Base-by-base conservation (phyloP, 129 eudicot species). In the Flaveria ramosissima region DNA sequence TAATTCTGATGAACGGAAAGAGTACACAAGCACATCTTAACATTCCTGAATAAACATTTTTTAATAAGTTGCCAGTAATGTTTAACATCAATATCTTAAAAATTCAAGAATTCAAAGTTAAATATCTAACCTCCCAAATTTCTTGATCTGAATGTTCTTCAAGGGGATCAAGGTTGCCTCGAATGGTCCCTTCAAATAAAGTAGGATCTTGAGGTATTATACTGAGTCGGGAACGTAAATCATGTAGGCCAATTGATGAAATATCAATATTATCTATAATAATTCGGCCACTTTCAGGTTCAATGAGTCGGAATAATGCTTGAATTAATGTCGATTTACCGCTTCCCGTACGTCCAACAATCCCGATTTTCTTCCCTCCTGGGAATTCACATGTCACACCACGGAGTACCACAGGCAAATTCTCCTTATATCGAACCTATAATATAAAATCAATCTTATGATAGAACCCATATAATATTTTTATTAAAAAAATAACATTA, bases 191-290 rank as follows among this genome's bases (percentile, higher is more conserved):
- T 86, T 93, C 98, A 79, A 90, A 93, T 60, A 93, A 77, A 27
- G 92, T 80, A 59, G 98, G 98, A 79, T 93, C 98, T 80, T 93
- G 98, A 19, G 98, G 98, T 72, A 93, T 93, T 69, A 93, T 93
- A 77, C 98, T 85, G 73, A 93, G 82, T 53, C 97, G 88, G 67
- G 89, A 78, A 17, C 98, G 89, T 16, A 90, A 88, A 73, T 93
- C 98, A 86, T 93, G 98, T 67, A 93, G 90, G 51, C 98, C 98
- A 59, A 93, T 89, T 3, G 87, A 74, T 68, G 91, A 82, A 78
- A 93, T 93, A 80, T 93, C 98, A 81, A 91, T 84, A 73, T 84
- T 78, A 77, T 93, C 98, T 21, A 93, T 90, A 32, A 93, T 84
- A n/a, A 93, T 93, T 46, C 84, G 81, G 27, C 98, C 98, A 47